Evolutionary conservation across 495 filamentous ascomycete species (phyloP), one percentile per base, ranked within the genome.

Genomic region (Xylaria sp.): DNA sequence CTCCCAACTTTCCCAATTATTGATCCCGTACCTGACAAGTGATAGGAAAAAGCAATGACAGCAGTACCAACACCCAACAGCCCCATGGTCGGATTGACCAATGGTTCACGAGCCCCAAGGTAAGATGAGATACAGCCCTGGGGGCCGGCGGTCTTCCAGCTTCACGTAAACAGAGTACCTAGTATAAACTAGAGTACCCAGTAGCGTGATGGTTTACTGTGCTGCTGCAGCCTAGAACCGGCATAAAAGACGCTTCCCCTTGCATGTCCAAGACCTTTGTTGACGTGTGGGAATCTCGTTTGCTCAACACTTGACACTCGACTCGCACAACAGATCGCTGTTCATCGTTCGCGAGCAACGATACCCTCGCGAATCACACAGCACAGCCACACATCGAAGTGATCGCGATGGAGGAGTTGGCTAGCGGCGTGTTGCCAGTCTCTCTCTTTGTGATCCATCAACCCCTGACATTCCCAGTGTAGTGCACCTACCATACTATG

Each of bases 311-410:
- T 29, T 26, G 9, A 53, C 31, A 14, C 33, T 50, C 29, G 11
- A 43, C 64, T 67, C 64, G 62, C 62, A 65, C 62, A 67, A 55
- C 64, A 67, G n/a, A 41, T 33, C 21, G 17, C 37, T 26, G 37
- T 62, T 29, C 29, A 43, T 43, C 35, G n/a, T 26, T 33, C n/a
- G 24, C 21, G 19, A 41, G 35, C 21, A 6, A 43, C 21, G 59
- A 24, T 26, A 17, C 33, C 33, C 24, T 59, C 21, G n/a, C 2
- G 14, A 37, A 21, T 0, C 43, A 52, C 44, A 66, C 31, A 50
- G 17, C 41, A 66, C 43, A 52, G 43, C 64, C 48, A 67, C 46
- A 29, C 48, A n/a, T 8, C 48, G 35, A 40, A 5, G 9, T 40
- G 46, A 8, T 31, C 48, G 35, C 3, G 48, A 67, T 55, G 48